Conservation (phyloP, 2,329 filamentous ascomycete species). For the Aspergillus fischeri region DNA sequence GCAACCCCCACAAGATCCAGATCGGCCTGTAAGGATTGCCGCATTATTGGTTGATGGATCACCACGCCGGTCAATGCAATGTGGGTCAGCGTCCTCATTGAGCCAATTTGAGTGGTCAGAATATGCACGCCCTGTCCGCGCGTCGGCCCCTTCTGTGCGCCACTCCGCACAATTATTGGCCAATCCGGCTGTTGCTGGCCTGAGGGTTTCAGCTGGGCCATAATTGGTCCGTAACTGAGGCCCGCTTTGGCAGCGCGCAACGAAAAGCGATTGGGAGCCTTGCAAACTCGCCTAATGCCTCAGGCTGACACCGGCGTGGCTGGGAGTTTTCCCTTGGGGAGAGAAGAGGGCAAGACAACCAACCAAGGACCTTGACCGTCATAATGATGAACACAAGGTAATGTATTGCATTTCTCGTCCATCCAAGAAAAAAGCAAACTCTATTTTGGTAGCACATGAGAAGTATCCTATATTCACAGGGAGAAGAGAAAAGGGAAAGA, state of each 20-base stretch:
- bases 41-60: conserved; percentile 16
- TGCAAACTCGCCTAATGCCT: not conserved
- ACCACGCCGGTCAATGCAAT: conserved; percentile 7
- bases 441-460: conserved; percentile 14
- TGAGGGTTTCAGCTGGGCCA: conserved; percentile 1
- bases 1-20: conserved; percentile 11
- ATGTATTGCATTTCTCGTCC: not conserved
- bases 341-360: not conserved
- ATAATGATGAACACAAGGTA: not conserved
- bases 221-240: conserved; percentile 10
- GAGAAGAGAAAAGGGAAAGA: conserved; percentile 1
- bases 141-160: conserved; percentile 12
- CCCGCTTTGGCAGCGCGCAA: conserved; percentile 4
- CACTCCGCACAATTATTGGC: conserved; percentile 10
- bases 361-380: not conserved
- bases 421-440: conserved; percentile 6
- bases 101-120: conserved; percentile 8
- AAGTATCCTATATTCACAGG: conserved; percentile 17
- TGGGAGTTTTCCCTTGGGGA: not conserved
- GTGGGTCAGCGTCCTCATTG: not conserved
- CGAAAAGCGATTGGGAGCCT: conserved; percentile 1
- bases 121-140: conserved; percentile 12
- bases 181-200: not conserved
- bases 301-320: not conserved
- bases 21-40: conserved; percentile 17